These are phyloP conservation scores for Yarrowia alimentaria DNA, from an alignment of 805 yeast genomes.

Conservation along the genomic window DNA sequence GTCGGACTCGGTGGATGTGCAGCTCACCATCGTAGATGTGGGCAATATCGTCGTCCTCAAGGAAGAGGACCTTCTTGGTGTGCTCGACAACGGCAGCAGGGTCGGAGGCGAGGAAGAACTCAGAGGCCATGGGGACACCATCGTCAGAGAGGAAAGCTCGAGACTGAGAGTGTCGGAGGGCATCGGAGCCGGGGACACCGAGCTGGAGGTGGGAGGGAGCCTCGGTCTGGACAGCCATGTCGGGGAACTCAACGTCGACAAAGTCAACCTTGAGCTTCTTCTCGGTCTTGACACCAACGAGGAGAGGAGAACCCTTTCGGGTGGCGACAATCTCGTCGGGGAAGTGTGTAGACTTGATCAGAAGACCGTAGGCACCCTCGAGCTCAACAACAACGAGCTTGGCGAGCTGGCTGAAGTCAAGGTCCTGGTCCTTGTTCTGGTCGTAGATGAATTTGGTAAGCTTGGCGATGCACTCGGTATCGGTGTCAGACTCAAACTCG, in stretches of 20 bases:
- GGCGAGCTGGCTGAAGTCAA: conserved; percentile 88
- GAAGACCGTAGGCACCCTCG: conserved; percentile 96
- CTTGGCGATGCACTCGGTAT: conserved; percentile 97
- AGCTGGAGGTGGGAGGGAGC: conserved; percentile 37
- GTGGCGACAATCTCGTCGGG: conserved; percentile 97
- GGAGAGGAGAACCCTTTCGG: conserved; percentile 95
- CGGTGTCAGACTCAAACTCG: conserved; percentile 87
- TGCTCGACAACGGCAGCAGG: conserved; percentile 96
- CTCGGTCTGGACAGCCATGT: conserved; percentile 37
- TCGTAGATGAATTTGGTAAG: conserved; percentile 88
- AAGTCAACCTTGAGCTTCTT: conserved; percentile 94
- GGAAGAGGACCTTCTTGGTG: conserved; percentile 92
- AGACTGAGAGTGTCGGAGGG: conserved; percentile 84
- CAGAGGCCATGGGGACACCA: conserved; percentile 89
- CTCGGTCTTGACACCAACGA: conserved; percentile 96
- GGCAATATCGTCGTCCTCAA: conserved; percentile 98
- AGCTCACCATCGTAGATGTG: conserved; percentile 97
- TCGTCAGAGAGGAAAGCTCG: conserved; percentile 96
- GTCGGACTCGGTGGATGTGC: conserved; percentile 95
- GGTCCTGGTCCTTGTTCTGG: conserved; percentile 65
- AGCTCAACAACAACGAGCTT: conserved; percentile 88
- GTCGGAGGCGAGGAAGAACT: conserved; percentile 93
- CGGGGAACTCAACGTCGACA: conserved; percentile 97
- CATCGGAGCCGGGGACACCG: conserved; percentile 58
- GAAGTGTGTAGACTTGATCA: conserved; percentile 86